Evolutionary conservation across 169 alveolate species (phyloP).

Genomic region (Amoebophrya sp.): DNA sequence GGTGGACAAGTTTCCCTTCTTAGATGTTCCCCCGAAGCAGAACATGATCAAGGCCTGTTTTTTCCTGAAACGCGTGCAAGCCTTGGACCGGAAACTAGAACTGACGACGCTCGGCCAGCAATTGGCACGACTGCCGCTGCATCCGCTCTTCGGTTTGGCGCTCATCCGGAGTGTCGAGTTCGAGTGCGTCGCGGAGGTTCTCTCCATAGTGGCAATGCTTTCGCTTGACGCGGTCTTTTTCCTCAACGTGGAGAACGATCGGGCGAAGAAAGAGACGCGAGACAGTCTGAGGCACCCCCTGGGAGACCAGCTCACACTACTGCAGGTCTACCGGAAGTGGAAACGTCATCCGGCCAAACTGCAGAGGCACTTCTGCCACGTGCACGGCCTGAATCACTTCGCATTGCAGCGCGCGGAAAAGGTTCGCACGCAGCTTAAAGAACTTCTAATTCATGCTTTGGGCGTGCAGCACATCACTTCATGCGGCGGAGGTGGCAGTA

Average conservation of each 20-base stretch:
- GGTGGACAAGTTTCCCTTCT: slow-evolving; percentile 86
- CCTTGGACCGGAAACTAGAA: neutral
- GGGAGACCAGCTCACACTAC: slow-evolving; percentile 90
- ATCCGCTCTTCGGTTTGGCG: slow-evolving; percentile 93
- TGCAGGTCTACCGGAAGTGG: slow-evolving; percentile 61
- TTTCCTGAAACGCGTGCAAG: neutral
- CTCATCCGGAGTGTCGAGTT: slow-evolving; percentile 71
- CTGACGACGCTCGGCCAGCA: slow-evolving; percentile 48
- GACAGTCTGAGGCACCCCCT: slow-evolving; percentile 77
- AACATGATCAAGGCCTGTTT: slow-evolving; percentile 80
- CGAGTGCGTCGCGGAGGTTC: slow-evolving; percentile 86
- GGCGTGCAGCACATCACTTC: neutral
- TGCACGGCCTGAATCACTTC: slow-evolving; percentile 37
- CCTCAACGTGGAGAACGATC: slow-evolving; percentile 79
- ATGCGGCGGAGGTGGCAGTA: neutral
- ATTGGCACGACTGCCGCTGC: slow-evolving; percentile 96
- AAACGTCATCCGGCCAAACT: neutral
- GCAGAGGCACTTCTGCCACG: slow-evolving; percentile 30
- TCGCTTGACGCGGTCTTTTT: slow-evolving; percentile 91
- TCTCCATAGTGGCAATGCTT: slow-evolving; percentile 94
- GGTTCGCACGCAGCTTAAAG: slow-evolving; percentile 42
- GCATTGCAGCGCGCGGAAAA: slow-evolving; percentile 41
- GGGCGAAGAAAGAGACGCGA: slow-evolving; percentile 52
- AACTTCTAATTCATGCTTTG: neutral
- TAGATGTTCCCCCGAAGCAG: slow-evolving; percentile 93